A percentile compares a stretch with the other conserved stretches of the same genome.
Conservation (phyloP, 176 grass and related monocot genomes). For the Neostapfia colusana region DNA sequence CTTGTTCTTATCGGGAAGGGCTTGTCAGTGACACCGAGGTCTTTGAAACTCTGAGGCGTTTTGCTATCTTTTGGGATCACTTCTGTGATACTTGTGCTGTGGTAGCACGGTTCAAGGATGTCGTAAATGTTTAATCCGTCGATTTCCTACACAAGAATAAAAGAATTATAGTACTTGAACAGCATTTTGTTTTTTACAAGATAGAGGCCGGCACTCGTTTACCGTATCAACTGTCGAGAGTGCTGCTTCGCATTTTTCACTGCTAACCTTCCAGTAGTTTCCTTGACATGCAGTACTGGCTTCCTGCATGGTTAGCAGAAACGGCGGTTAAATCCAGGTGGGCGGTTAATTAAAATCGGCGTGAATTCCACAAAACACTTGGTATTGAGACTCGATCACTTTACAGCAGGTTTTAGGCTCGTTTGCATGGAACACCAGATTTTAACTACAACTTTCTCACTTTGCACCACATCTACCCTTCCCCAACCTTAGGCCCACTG, state of each 20-base stretch:
- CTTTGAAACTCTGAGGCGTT: conserved; percentile 71
- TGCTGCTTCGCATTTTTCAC: conserved; percentile 30
- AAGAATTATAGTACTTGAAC: conserved; percentile 15
- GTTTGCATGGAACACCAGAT: no score
- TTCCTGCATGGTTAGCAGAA: conserved; percentile 47
- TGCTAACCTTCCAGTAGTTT: conserved; percentile 69
- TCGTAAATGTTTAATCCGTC: conserved; percentile 72
- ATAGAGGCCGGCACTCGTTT: neutral
- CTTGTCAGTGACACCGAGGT: conserved; percentile 70
- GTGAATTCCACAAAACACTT: no score
- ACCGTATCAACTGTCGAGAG: conserved; percentile 62
- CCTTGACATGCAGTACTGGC: conserved; percentile 60
- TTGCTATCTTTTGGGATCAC: conserved; percentile 19
- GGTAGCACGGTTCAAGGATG: conserved; percentile 96
- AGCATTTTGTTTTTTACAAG: neutral
- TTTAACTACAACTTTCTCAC: no score
- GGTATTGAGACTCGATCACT: no score
- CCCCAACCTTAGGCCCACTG: no score
- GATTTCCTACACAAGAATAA: conserved; percentile 52
- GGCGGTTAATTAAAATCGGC: neutral
- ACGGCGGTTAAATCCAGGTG: conserved; percentile 3
- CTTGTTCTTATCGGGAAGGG: conserved; percentile 77
- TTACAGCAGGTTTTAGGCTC: no score
- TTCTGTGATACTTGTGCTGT: conserved; percentile 47
- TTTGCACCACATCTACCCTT: no score